These are phyloP conservation scores for Lyophyllum semitale DNA, from an alignment of 768 basidiomycete genomes.

Conservation along the genomic window DNA sequence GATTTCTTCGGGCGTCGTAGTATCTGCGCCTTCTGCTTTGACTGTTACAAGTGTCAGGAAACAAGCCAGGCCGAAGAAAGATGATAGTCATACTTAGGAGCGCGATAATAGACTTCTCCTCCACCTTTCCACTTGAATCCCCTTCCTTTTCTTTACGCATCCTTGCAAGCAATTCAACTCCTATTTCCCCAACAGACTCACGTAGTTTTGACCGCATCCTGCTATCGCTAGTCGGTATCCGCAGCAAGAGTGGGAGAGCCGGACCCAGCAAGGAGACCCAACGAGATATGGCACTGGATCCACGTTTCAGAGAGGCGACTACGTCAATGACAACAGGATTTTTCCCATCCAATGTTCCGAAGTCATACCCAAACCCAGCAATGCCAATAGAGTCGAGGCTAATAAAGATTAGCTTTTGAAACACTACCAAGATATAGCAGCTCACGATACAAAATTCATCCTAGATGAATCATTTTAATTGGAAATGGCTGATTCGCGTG, in stretches of 20 bases:
- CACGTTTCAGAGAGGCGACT: constrained; percentile 35
- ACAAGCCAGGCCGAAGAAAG: background rate
- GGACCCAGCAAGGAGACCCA: constrained; percentile 37
- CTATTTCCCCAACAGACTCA: constrained; percentile 38
- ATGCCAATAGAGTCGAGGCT: constrained; percentile 62
- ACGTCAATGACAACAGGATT: constrained; percentile 39
- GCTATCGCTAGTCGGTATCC: constrained; percentile 36
- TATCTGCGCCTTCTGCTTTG: constrained; percentile 31
- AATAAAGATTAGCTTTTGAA: background rate
- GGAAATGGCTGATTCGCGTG: constrained; percentile 33
- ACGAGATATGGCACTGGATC: constrained; percentile 26
- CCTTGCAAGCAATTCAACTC: constrained; percentile 37
- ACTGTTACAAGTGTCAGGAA: constrained; percentile 24
- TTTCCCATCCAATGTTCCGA: constrained; percentile 52
- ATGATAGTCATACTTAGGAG: constrained; percentile 9
- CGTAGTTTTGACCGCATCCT: constrained; percentile 31
- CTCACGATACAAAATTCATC: constrained; percentile 52
- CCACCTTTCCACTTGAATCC: constrained; percentile 17
- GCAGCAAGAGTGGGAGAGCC: constrained; percentile 34
- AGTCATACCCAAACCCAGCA: constrained; percentile 61
- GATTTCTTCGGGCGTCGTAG: constrained; percentile 42
- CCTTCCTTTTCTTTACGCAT: constrained; percentile 34
- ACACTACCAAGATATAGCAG: too few species aligned
- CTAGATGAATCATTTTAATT: constrained; percentile 18
- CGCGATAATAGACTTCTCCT: constrained; percentile 35